Evolutionary conservation across 2,329 filamentous ascomycete species (phyloP).

Genomic region (Fonsecaea pugnacius): DNA sequence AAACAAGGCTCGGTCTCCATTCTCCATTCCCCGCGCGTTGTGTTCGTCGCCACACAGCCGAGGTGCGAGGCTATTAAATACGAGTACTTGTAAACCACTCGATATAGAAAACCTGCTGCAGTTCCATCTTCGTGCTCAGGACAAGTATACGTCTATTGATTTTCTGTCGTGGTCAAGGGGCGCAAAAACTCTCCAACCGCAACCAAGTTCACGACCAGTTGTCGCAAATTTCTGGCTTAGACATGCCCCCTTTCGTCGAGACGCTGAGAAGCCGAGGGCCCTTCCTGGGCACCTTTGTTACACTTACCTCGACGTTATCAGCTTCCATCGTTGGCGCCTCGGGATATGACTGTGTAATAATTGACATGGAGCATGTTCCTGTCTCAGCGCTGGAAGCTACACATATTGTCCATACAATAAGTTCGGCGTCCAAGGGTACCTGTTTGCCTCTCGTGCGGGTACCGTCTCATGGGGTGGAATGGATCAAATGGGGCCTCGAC

Average conservation of each 20-base stretch:
- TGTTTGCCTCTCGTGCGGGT: constrained; percentile 52
- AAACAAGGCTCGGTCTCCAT: not conserved
- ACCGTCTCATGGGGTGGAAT: constrained; percentile 62
- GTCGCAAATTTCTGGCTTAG: not conserved
- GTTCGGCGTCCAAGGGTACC: constrained; percentile 43
- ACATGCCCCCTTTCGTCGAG: not conserved
- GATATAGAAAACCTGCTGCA: not conserved
- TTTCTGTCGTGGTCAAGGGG: not conserved
- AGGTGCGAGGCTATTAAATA: not conserved
- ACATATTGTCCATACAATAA: constrained; percentile 48
- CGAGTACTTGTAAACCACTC: not conserved
- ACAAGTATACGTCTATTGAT: not conserved
- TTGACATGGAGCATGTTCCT: constrained; percentile 61
- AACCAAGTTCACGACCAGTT: not conserved
- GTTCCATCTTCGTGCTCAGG: not conserved
- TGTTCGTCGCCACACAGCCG: not conserved
- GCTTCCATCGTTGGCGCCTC: constrained; percentile 46
- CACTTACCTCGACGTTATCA: constrained; percentile 9
- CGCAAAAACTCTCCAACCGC: not conserved
- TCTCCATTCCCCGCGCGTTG: not conserved
- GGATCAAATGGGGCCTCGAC: constrained; percentile 65
- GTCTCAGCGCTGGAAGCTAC: constrained; percentile 50
- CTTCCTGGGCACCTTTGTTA: constrained; percentile 17
- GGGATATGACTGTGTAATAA: constrained; percentile 58
- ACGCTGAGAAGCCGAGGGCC: not conserved